Base-by-base conservation (phyloP, 345 rosid species). In the Lumnitzera racemosa region DNA sequence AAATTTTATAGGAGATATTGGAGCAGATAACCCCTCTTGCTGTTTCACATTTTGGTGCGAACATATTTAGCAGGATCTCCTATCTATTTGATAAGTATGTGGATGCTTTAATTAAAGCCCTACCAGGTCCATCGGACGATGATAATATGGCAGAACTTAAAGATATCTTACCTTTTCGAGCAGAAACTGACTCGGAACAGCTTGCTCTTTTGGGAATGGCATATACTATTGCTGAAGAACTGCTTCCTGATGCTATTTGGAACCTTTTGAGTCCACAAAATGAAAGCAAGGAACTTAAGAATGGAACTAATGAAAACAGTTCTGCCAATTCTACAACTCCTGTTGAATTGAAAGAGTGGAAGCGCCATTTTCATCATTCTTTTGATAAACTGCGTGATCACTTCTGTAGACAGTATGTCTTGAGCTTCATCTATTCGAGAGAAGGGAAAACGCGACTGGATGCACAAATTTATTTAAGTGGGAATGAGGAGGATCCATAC, bases 131-230 rank as follows among this genome's bases (percentile, higher is more conserved):
- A 51, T 81, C 90, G 6, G 97, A 94, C 54, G 99, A 94, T 53
- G 97, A 94, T 65, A 82, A 72, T 74, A 85, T 88, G 25, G 72
- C 81, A 0, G 99, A 90, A 76, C 80, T 86, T 59, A 89, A 90
- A 77, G 96, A 88, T 61, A 72, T 61, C 31, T 67, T 80, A 67
- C 81, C 81, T 12, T 84, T 86, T 57, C 81, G 91, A 79, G 91
- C 87, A 67, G 97, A 90, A 80, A 94, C 97, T 1, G 99, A 94
- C 71, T 77, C 95, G 0, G 90, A 94, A 72, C 90, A 88, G 72
- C 96, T 94, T 67, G 86, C 91, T 20, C 84, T 94, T 77, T 77
- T 94, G 72, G 99, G 99, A 69, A 74, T 82, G 62, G 97, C 99
- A 47, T 94, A 90, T 78, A 88, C 97, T 47, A 76, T 94, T 61